Conservation (phyloP, 2,329 filamentous ascomycete species). For the Albophoma yamanashiensis region DNA sequence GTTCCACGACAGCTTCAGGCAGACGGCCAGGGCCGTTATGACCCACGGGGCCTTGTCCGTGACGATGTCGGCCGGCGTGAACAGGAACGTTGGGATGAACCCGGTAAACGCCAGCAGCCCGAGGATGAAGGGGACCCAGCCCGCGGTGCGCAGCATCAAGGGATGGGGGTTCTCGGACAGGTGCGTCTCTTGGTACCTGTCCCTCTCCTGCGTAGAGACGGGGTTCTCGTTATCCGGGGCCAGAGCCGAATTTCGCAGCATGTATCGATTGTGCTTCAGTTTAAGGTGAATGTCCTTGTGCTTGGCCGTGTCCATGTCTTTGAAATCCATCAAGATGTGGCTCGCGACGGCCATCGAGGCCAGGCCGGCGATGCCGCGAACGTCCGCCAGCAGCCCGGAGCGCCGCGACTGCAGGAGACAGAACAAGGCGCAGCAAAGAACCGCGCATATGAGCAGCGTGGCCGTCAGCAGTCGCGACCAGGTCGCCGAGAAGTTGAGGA, state of each 20-base stretch:
- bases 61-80: constrained; percentile 41
- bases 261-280: constrained; percentile 56
- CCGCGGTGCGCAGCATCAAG: constrained; percentile 52
- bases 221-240: constrained; percentile 49
- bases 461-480: constrained; percentile 53
- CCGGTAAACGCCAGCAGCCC: constrained; percentile 44
- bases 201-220: constrained; percentile 26
- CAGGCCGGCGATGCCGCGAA: constrained; percentile 62
- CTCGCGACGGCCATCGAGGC: constrained; percentile 66
- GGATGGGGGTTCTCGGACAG: constrained; percentile 55
- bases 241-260: constrained; percentile 59
- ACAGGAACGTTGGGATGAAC: constrained; percentile 52
- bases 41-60: constrained; percentile 55
- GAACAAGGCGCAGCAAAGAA: constrained; percentile 46
- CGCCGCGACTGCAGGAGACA: constrained; percentile 50
- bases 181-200: constrained; percentile 37
- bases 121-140: constrained; percentile 49
- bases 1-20: constrained; percentile 58
- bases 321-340: constrained; percentile 66
- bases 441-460: constrained; percentile 45
- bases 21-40: constrained; percentile 53
- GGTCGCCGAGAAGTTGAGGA: constrained; percentile 41
- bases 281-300: constrained; percentile 57
- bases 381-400: constrained; percentile 56
- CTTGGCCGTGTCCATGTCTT: constrained; percentile 56